phyloP scores from a whole-genome alignment of 768 basidiomycete species.

The Albatrellus ellisii region DNA sequence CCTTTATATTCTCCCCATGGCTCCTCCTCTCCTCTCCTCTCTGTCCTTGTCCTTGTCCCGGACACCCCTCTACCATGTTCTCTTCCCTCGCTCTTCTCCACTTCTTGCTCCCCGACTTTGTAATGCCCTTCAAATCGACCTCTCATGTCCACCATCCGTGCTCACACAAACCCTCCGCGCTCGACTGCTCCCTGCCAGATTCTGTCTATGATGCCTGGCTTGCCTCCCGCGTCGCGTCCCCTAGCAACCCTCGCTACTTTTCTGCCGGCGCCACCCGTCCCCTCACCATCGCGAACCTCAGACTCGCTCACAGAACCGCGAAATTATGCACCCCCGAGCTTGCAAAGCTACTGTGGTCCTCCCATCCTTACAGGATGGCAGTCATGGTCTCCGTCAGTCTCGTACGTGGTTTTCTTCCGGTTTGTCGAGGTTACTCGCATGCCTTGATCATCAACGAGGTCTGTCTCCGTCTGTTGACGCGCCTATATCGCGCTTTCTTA shows the following conservation, averaged over 20 bases:
- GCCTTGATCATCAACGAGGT: slow-evolving; percentile 80
- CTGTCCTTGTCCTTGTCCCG: not conserved
- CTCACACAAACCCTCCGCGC: not conserved
- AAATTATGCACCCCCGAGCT: slow-evolving; percentile 43
- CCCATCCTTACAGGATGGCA: slow-evolving; percentile 59
- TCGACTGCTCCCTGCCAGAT: not conserved
- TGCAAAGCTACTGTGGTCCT: slow-evolving; percentile 31
- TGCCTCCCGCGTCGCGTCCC: slow-evolving; percentile 15
- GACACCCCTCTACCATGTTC: not conserved
- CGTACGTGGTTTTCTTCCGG: slow-evolving; percentile 63
- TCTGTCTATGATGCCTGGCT: slow-evolving; percentile 18
- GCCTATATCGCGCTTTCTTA: not conserved
- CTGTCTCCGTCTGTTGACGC: slow-evolving; percentile 15
- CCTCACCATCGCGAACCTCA: slow-evolving; percentile 41
- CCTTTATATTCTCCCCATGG: not conserved
- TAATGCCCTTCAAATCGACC: not conserved
- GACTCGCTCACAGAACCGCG: slow-evolving; percentile 42
- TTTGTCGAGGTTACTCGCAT: slow-evolving; percentile 77
- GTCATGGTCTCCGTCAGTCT: slow-evolving; percentile 62
- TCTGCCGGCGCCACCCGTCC: slow-evolving; percentile 58
- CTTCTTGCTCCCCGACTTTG: not conserved
- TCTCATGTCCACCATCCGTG: not conserved
- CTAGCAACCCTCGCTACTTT: slow-evolving; percentile 11
- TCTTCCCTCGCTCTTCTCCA: not conserved
- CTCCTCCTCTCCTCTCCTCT: not conserved